These are phyloP conservation scores for Apostasia ramifera DNA, from an alignment of 106 monocot genomes.

Conservation along the genomic window DNA sequence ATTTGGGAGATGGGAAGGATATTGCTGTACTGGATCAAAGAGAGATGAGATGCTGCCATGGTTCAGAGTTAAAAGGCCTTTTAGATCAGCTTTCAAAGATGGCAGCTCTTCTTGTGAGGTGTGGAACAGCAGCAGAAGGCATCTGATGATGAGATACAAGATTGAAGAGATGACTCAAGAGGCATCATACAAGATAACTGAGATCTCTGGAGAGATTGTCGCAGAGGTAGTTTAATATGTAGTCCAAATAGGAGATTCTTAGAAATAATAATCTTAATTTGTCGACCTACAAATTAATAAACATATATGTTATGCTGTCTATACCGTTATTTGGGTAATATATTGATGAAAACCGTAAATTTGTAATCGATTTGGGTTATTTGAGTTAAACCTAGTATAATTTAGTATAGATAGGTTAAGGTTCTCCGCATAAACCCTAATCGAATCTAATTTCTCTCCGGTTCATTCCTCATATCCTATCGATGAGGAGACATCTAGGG, in stretches of 20 bases:
- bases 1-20: slow-evolving; percentile 26
- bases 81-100: neutral
- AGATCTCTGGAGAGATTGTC: slow-evolving; percentile 18
- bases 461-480: too few species aligned
- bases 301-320: neutral
- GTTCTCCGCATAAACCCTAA: too few species aligned
- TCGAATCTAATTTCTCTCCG: too few species aligned
- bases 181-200: slow-evolving; percentile 20
- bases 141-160: neutral
- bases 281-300: too few species aligned
- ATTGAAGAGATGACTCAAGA: slow-evolving; percentile 9
- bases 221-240: slow-evolving; percentile 19
- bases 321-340: neutral
- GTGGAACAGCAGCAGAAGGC: too few species aligned
- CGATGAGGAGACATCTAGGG: too few species aligned
- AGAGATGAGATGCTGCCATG: slow-evolving; percentile 12
- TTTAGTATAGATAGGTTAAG: too few species aligned
- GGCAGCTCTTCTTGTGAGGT: too few species aligned
- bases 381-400: too few species aligned
- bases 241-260: neutral
- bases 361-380: too few species aligned
- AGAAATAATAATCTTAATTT: neutral
- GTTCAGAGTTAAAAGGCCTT: slow-evolving; percentile 24
- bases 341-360: neutral
- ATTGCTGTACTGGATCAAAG: slow-evolving; percentile 1